Evolutionary conservation across 2,329 filamentous ascomycete species (phyloP).

Genomic region (Cercospora sojina): DNA sequence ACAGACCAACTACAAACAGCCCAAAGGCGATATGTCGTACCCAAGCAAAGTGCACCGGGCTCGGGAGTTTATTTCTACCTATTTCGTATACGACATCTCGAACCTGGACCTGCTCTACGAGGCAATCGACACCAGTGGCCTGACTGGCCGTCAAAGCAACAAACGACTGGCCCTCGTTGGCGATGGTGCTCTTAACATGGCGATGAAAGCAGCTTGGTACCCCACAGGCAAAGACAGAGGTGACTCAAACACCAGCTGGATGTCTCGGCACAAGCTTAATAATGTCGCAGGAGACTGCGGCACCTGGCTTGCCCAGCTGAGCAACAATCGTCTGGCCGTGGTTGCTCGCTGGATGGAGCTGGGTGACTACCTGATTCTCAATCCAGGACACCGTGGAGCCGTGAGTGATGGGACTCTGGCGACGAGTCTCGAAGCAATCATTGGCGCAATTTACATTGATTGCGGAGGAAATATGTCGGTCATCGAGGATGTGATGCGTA

Average conservation of each 20-base stretch:
- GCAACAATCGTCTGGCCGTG: not conserved
- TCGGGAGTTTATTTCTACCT: not conserved
- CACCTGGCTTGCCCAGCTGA: not conserved
- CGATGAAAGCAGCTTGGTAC: not conserved
- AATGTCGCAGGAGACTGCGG: not conserved
- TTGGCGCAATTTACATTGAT: constrained; percentile 11
- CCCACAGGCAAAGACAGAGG: not conserved
- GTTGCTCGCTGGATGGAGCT: not conserved
- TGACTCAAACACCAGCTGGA: not conserved
- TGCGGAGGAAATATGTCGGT: not conserved
- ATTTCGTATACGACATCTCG: not conserved
- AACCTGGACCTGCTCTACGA: not conserved
- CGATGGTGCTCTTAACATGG: not conserved
- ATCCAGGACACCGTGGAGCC: not conserved
- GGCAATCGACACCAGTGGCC: not conserved
- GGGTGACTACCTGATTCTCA: not conserved
- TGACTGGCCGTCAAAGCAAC: not conserved
- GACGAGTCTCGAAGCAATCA: constrained; percentile 5
- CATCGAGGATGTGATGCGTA: not conserved
- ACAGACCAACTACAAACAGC: not conserved
- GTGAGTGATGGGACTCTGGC: constrained; percentile 1
- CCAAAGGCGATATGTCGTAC: not conserved
- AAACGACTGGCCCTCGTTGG: not conserved
- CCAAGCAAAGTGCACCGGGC: not conserved
- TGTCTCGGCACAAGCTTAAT: not conserved